Conservation (phyloP, 225 moss, liverwort and hornwort species). For the Climacium dendroides region DNA sequence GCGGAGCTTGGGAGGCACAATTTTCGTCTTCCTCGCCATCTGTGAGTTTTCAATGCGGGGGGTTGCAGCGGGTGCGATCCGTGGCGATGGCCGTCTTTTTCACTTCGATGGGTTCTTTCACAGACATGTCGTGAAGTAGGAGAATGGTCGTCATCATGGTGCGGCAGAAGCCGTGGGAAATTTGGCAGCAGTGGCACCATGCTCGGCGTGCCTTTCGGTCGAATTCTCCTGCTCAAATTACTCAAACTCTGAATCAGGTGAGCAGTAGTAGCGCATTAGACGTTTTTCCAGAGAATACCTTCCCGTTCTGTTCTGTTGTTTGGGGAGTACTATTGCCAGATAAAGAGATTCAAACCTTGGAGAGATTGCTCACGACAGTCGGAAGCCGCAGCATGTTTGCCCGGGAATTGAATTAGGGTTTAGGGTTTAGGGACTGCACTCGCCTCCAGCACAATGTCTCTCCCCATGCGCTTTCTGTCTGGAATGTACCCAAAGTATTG, state of each 20-base stretch:
- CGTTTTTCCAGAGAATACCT: not conserved
- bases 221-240: not conserved
- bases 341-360: not conserved
- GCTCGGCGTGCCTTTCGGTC: not conserved
- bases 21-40: not conserved
- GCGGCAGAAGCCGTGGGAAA: not conserved
- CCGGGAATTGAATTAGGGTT: not conserved
- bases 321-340: too few relatives aligned
- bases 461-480: not conserved
- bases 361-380: not conserved
- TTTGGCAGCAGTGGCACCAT: not conserved
- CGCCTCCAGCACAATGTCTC: not conserved
- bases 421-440: not conserved
- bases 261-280: not conserved
- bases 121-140: not conserved
- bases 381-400: not conserved
- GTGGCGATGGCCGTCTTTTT: not conserved
- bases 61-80: not conserved
- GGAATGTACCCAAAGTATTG: not conserved
- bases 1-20: not conserved
- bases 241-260: slow-evolving; percentile 46
- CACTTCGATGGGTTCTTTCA: not conserved
- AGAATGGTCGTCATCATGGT: not conserved
- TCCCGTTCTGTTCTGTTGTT: not conserved
- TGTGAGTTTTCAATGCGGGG: not conserved